Evolutionary conservation across 257 asterid species (phyloP), one percentile per base, ranked within the genome.

Genomic region (Nicotiana paniculata): DNA sequence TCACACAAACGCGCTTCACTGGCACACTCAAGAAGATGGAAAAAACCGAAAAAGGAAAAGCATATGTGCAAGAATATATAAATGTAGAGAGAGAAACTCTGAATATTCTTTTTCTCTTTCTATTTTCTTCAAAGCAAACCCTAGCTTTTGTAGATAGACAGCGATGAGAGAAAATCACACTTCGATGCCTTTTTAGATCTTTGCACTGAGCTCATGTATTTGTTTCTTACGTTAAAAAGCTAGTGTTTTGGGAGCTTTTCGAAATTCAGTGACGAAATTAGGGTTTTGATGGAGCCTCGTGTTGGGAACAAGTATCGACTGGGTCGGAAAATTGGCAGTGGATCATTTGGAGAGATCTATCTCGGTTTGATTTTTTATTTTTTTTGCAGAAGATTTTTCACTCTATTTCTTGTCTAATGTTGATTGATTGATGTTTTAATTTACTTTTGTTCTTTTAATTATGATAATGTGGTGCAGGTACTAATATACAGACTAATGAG

Each of bases 401-500:
- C 58, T 43, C 35, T 43, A 10, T 68, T 43, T 68, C 51, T 68
- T 63, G 37, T 26, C 17, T 61, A 2, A 21, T 64, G 21, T 64
- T 28, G 32, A 67, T 61, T 80, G 77, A 64, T 61, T 63, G 43
- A 18, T 43, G 59, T 18, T 64, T 79, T 46, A 8, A 5, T 61
- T 79, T n/a, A 16, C 72, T 65, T 3, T 28, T 30, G 16, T 30
- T 12, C 10, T 65, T n/a, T n/a, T 18, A 55, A 54, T 43, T 6
- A 26, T 35, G 61, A 8, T 9, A 48, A 6, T 74, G 61, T 74
- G 75, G 55, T 88, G 86, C 86, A 86, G 91, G 91, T 83, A 94
- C 97, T 18, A 86, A 94, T 85, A 86, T 86, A 43, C 97, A 91
- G 88, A 93, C 95, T 66, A 94, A 91, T 66, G 98, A 94, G 83